Evolutionary conservation across 495 filamentous ascomycete genomes (phyloP).

Genomic region (Penicillium salamii): DNA sequence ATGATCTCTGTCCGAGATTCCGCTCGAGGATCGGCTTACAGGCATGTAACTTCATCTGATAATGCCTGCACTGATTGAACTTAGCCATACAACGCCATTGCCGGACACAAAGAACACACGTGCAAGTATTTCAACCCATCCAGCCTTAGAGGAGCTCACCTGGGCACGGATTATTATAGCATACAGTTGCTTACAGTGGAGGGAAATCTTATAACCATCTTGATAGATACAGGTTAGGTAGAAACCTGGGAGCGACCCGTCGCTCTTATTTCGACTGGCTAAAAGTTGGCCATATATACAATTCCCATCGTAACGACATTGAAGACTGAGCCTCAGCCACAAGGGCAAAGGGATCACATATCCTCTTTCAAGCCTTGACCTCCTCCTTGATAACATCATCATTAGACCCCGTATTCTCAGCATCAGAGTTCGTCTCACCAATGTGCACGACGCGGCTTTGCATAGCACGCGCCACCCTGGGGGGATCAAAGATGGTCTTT

Average conservation of each 20-base stretch:
- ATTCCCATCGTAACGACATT: neutral
- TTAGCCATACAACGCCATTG: too few species aligned
- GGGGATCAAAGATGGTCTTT: conserved; percentile 28
- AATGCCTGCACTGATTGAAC: too few species aligned
- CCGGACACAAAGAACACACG: too few species aligned
- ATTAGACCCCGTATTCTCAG: neutral
- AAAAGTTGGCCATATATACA: neutral
- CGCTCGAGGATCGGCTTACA: too few species aligned
- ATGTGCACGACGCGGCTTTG: conserved; percentile 4
- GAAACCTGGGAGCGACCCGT: neutral
- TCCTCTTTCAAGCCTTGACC: conserved; percentile 1
- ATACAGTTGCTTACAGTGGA: too few species aligned
- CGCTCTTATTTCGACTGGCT: neutral
- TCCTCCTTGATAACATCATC: neutral
- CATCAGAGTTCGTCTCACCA: neutral
- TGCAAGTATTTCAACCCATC: too few species aligned
- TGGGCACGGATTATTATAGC: too few species aligned
- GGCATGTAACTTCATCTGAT: too few species aligned
- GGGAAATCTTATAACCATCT: too few species aligned
- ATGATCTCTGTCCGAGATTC: too few species aligned
- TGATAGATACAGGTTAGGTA: neutral
- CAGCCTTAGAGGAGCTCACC: too few species aligned
- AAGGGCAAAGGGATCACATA: neutral
- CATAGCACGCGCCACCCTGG: conserved; percentile 27
- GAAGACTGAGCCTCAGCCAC: neutral